Conservation (phyloP, 345 rosid genomes). For the Garcia nutans region DNA sequence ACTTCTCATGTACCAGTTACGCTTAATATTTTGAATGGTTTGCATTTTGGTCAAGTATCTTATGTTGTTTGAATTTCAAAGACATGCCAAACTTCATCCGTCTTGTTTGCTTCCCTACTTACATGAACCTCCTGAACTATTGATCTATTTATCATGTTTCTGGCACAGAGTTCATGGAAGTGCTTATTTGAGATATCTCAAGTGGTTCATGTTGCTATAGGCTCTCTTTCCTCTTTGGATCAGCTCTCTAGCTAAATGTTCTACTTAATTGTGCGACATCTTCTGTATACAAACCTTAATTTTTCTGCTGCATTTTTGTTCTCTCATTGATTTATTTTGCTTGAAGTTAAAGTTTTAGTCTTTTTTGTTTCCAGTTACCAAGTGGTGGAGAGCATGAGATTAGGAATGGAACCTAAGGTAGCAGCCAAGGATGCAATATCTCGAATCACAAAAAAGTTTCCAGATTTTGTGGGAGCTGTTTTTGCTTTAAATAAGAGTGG, state of each 20-base stretch:
- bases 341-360: neutral
- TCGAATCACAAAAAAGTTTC: slow-evolving; percentile 68
- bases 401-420: slow-evolving; percentile 72
- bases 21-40: neutral
- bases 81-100: neutral
- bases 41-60: neutral
- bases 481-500: slow-evolving; percentile 76
- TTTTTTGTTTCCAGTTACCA: slow-evolving; percentile 61
- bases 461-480: slow-evolving; percentile 82
- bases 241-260: neutral
- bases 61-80: neutral
- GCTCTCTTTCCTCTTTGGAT: neutral
- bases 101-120: neutral
- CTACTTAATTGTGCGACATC: neutral
- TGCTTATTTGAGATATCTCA: neutral
- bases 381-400: slow-evolving; percentile 93
- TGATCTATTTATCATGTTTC: neutral
- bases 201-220: neutral
- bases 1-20: neutral
- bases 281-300: neutral
- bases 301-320: neutral
- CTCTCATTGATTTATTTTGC: neutral
- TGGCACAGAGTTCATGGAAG: neutral
- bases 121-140: neutral
- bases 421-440: slow-evolving; percentile 85